phyloP scores from a whole-genome alignment of 1,139 yeast species.

The Saccharomycopsis hybrid region DNA sequence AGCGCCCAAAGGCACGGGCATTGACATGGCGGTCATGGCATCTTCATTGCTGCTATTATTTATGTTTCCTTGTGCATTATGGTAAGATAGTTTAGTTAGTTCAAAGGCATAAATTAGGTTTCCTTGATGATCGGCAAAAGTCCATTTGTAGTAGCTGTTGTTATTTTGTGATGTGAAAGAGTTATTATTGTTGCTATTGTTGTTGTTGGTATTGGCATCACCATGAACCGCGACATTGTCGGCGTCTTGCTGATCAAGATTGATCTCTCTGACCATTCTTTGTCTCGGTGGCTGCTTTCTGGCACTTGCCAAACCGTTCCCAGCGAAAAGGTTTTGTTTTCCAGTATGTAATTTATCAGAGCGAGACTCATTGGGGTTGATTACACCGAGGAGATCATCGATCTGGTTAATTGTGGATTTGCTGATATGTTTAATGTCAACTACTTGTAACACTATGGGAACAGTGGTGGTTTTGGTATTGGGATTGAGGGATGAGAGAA shows the following conservation, averaged over 20 bases:
- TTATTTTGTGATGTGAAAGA: no score
- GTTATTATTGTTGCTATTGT: no score
- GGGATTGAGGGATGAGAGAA: no score
- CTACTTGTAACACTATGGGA: conserved; percentile 34
- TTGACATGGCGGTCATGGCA: background rate
- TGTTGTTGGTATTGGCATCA: no score
- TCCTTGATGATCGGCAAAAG: conserved; percentile 12
- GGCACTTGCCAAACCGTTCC: background rate
- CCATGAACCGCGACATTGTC: no score
- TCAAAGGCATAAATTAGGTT: conserved; percentile 10
- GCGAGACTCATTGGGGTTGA: conserved; percentile 25
- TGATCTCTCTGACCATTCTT: conserved; percentile 7
- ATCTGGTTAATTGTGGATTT: conserved; percentile 13
- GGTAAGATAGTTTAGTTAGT: conserved; percentile 1
- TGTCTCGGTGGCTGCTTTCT: background rate
- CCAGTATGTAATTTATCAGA: conserved; percentile 10
- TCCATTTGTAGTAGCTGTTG: conserved; percentile 10
- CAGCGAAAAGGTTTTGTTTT: no score
- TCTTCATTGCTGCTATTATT: no score
- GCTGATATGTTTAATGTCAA: conserved; percentile 33
- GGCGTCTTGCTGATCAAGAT: background rate
- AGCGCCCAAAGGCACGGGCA: conserved; percentile 6
- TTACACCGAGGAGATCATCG: conserved; percentile 18
- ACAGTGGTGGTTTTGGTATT: no score
- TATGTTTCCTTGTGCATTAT: no score